Evolutionary conservation across 1,284 basidiomycete species (phyloP), one percentile per base, ranked within the genome.

Genomic region (Porodaedalea pini): DNA sequence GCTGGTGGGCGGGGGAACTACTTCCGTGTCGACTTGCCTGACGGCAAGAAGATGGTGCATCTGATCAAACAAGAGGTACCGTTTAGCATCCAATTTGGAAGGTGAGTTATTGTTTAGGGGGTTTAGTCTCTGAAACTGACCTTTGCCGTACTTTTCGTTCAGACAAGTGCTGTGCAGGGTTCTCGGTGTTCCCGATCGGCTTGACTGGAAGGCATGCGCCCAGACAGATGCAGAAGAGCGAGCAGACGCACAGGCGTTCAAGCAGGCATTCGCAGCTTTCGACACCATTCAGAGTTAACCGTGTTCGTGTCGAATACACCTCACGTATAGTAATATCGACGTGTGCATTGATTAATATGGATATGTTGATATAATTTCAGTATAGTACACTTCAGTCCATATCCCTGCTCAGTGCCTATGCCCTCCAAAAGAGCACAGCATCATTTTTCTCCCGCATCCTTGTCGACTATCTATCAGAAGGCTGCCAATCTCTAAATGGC

Each of bases 1-100:
- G 75, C 75, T 40, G 73, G 73, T 57, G 82, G 79, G 6, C 71
- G 73, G 49, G 81, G 84, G 57, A 85, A 88, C 59, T 96, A 95
- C 72, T 96, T 97, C 76, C 84, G 85, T 63, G 88, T 97, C 3
- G 92, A 96, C 66, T 73, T 96, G 51, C 94, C 95, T 0, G 84
- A 88, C 63, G 94, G 94, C n/a, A 77, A 78, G 61, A 88, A 82
- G 71, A 75, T 97, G 74, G 85, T 97, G 27, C 92, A 96, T 73
- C 70, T 93, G 60, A 83, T 97, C 66, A 85, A 85, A 67, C 82
- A 85, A 27, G 80, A 86, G 48, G 75, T 81, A 39, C 86, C 87
- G 49, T 98, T 98, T 67, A 87, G 87, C 63, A 75, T 98, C 52
- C 93, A 97, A 69, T 98, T 97, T 72, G 94, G 93, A 57, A 83